Base-by-base conservation (phyloP, 2,329 filamentous ascomycete genomes). In the Colletotrichum plurivorum region DNA sequence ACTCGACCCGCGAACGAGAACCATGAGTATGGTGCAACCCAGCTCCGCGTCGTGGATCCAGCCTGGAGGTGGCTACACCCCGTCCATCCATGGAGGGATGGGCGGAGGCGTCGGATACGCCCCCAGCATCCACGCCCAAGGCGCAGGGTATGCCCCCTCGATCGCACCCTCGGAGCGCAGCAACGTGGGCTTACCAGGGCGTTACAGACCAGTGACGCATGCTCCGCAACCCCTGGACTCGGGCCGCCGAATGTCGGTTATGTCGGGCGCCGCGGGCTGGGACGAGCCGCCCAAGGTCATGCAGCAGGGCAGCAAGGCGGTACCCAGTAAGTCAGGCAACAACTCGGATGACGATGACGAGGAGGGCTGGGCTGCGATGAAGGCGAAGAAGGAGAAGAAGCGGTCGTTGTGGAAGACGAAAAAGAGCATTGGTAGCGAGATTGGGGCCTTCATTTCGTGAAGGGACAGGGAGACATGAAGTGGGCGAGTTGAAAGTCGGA, bases 111-210 rank as follows among this genome's bases (percentile, higher is more conserved):
- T 78, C 18, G 80, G 81, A 9, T 88, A 85, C 73, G 80, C 86
- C n/a, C 86, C 86, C 6, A 88, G 87, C 16, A 84, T 88, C 56
- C 81, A 79, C 64, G 74, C 79, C 62, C 84, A 81, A 79, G 88
- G 83, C 54, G 80, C 80, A 59, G 90, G 89, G 9, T 98, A 98
- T 80, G 88, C 94, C 1, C 90, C 94, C 1, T 98, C 95, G 1
- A 97, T 99, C 73, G 95, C 96, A 2, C 96, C 96, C 1, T 97
- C 94, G 5, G 96, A 98, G 82, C 92, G 96, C 70, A 98, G 95
- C 85, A 98, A 97, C 78, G 85, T 98, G 70, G 96, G 96, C 16
- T 87, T 97, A 60, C 94, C 96, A 9, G 92, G 94, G 39, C 90
- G 96, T 52, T 99, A 99, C 81, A 89, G 96, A 53, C 94, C 96